Conservation (phyloP, 257 asterid species). For the Solanum commersonii region DNA sequence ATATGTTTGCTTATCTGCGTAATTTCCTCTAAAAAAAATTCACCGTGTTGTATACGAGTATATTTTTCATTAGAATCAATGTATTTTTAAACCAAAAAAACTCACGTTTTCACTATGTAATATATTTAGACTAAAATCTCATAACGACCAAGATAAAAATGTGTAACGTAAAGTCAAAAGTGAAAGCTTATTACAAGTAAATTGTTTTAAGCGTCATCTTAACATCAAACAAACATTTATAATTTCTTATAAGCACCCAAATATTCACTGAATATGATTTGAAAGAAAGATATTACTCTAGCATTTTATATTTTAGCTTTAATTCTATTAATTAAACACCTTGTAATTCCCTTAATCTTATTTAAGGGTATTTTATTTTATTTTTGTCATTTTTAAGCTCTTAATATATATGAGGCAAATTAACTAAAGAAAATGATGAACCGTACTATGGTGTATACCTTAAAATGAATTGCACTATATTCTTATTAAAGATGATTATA, state of each 20-base stretch:
- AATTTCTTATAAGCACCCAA: background rate
- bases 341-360: background rate
- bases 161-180: background rate
- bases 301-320: background rate
- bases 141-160: background rate
- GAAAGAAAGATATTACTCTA: background rate
- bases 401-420: background rate
- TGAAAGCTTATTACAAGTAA: background rate
- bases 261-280: background rate
- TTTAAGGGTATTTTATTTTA: background rate
- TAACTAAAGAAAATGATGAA: background rate
- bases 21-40: no score
- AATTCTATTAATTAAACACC: background rate
- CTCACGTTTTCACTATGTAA: background rate
- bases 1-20: no score
- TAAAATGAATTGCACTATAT: background rate
- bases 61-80: background rate
- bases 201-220: background rate
- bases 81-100: background rate
- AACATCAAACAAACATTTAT: background rate
- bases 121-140: background rate
- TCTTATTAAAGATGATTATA: background rate
- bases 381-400: background rate
- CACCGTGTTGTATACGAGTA: background rate
- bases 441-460: background rate